These are phyloP conservation scores for Penicillium silybi DNA, from an alignment of 495 filamentous ascomycete genomes.

Conservation along the genomic window DNA sequence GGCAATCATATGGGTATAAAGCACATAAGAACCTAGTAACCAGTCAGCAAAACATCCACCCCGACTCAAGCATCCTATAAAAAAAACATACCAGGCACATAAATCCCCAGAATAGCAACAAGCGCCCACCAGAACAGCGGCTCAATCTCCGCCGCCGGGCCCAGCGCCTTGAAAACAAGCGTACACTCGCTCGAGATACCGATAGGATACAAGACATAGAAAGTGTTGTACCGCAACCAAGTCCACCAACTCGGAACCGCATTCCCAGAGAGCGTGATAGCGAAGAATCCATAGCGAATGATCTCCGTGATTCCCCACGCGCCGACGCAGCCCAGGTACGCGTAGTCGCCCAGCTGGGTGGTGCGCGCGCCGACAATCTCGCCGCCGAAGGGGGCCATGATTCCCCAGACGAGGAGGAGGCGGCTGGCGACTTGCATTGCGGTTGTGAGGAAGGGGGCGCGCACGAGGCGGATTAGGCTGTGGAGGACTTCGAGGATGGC, in stretches of 20 bases:
- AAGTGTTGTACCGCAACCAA: constrained; percentile 92
- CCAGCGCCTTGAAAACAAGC: constrained; percentile 64
- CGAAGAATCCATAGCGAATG: constrained; percentile 85
- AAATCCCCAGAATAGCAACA: constrained; percentile 61
- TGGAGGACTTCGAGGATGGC: constrained; percentile 82
- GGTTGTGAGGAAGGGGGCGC: constrained; percentile 80
- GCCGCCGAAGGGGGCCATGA: constrained; percentile 57
- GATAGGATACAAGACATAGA: constrained; percentile 86
- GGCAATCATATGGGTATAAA: constrained; percentile 91
- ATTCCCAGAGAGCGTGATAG: constrained; percentile 58
- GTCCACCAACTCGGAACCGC: constrained; percentile 59
- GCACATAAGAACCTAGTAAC: constrained; percentile 68
- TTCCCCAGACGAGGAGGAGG: constrained; percentile 78
- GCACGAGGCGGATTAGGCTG: constrained; percentile 68
- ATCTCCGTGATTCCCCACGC: constrained; percentile 88
- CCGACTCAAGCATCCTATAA: neutral
- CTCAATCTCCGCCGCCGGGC: constrained; percentile 50
- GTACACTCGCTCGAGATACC: constrained; percentile 83
- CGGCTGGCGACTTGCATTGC: constrained; percentile 82
- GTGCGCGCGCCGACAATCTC: constrained; percentile 28
- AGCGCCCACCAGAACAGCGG: constrained; percentile 55
- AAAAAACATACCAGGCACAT: constrained; percentile 68
- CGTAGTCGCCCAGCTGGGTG: constrained; percentile 36
- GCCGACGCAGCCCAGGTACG: constrained; percentile 49
- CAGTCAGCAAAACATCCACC: neutral